These are phyloP conservation scores for Xylaria longipes DNA, from an alignment of 495 filamentous ascomycete genomes.

Conservation along the genomic window DNA sequence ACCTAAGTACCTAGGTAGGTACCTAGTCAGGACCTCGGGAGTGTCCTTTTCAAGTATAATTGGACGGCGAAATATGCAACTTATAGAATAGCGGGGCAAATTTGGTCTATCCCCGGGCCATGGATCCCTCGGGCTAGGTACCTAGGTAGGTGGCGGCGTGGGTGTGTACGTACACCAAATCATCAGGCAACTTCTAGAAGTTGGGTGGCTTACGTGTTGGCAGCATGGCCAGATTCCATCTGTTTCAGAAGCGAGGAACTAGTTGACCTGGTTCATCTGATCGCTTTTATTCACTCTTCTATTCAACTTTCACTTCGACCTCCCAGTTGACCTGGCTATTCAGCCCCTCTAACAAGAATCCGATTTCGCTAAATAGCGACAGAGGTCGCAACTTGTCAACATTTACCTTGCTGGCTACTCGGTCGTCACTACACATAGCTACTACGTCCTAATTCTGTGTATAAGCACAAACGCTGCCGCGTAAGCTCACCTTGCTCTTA, in stretches of 20 bases:
- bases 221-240: neutral
- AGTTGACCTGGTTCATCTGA: neutral
- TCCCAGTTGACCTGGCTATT: neutral
- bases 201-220: conserved; percentile 15
- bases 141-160: neutral
- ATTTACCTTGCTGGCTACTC: neutral
- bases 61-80: neutral
- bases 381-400: neutral
- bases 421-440: neutral
- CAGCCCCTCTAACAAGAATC: neutral
- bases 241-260: neutral
- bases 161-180: neutral
- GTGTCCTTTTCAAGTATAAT: neutral
- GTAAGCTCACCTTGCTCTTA: neutral
- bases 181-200: conserved; percentile 21
- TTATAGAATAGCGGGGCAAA: neutral
- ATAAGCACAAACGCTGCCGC: neutral
- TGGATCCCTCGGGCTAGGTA: too few species aligned
- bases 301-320: neutral
- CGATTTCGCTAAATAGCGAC: neutral
- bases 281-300: neutral
- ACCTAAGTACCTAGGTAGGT: too few species aligned
- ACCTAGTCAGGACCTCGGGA: too few species aligned
- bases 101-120: too few species aligned
- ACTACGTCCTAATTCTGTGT: neutral